phyloP scores from a whole-genome alignment of 129 eudicot genomes.

The Artemisia tridentata region DNA sequence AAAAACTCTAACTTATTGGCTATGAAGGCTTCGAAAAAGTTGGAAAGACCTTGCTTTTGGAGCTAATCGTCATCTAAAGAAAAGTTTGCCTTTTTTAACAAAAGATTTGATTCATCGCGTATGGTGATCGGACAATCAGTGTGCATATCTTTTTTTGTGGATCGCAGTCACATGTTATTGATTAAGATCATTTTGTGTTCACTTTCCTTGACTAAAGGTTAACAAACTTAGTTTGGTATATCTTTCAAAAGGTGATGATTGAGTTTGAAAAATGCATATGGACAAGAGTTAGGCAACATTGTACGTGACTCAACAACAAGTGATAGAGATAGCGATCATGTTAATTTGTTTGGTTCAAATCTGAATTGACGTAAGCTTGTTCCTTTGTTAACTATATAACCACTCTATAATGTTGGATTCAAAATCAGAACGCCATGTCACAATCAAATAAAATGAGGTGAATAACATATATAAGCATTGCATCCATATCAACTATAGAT shows the following conservation, averaged over 20 bases:
- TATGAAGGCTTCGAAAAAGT: not conserved
- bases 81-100: not conserved
- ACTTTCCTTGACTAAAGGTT: not conserved
- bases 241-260: slow-evolving; percentile 4
- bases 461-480: too few species aligned
- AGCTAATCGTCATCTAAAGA: not conserved
- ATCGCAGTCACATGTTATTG: too few species aligned
- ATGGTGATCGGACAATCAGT: too few species aligned
- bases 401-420: too few species aligned
- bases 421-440: too few species aligned
- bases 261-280: slow-evolving; percentile 2
- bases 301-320: not conserved
- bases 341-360: not conserved
- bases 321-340: not conserved
- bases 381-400: too few species aligned
- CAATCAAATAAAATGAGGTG: too few species aligned
- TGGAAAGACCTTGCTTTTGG: not conserved
- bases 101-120: not conserved
- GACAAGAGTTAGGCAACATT: slow-evolving; percentile 22
- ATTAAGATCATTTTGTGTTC: too few species aligned
- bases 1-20: not conserved
- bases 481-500: too few species aligned
- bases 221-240: not conserved
- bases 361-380: not conserved
- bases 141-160: too few species aligned